These are phyloP conservation scores for Candida cerambycidarum DNA, from an alignment of 805 yeast genomes.

Conservation along the genomic window DNA sequence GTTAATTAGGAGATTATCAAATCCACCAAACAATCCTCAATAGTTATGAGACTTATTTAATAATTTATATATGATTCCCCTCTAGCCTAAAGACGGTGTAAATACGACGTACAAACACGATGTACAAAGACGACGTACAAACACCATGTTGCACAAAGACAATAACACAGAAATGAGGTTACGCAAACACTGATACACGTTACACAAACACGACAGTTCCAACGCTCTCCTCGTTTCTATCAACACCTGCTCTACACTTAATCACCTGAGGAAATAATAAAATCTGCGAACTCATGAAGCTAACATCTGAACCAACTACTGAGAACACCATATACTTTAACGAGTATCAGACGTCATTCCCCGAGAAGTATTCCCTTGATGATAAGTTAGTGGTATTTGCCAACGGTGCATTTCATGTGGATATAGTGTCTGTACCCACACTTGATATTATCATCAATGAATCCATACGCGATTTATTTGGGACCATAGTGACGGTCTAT, in stretches of 20 bases:
- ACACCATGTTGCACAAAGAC: no score
- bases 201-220: no score
- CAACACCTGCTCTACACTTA: no score
- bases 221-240: no score
- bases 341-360: slow-evolving; percentile 36
- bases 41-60: background rate
- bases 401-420: slow-evolving; percentile 24
- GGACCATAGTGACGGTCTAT: background rate
- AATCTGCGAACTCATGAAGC: slow-evolving; percentile 2
- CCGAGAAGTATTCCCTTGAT: slow-evolving; percentile 35
- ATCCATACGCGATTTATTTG: slow-evolving; percentile 2
- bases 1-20: slow-evolving; percentile 36
- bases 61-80: background rate
- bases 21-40: background rate
- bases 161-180: no score
- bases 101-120: no score
- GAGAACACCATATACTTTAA: slow-evolving; percentile 40
- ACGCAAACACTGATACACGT: no score
- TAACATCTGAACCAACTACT: slow-evolving; percentile 30
- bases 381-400: slow-evolving; percentile 42
- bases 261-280: no score
- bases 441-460: background rate
- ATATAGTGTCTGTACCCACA: background rate
- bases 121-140: no score
- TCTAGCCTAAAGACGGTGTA: no score